phyloP scores from a whole-genome alignment of 192 early-diverging fungal species.

The Chytriomyces hyalinus region DNA sequence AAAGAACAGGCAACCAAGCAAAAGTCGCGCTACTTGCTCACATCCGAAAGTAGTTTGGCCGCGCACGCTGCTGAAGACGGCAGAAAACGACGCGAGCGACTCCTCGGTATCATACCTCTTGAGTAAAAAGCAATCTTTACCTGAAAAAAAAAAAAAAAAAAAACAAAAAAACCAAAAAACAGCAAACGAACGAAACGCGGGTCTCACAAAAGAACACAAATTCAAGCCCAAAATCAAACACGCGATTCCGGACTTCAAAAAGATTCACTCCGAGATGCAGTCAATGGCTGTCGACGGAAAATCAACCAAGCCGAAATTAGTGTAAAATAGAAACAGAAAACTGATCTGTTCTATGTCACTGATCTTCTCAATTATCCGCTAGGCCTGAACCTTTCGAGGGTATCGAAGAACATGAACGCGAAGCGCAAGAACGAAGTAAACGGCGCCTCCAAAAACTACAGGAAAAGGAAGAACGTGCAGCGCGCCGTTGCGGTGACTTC shows the following conservation, averaged over 20 bases:
- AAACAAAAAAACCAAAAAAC: neutral
- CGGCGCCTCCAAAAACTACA: neutral
- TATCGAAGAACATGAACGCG: constrained; percentile 20
- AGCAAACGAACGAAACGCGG: constrained; percentile 17
- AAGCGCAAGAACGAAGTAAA: constrained; percentile 12
- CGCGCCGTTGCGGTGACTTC: neutral
- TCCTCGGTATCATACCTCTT: constrained; percentile 15
- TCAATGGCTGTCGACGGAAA: constrained; percentile 13
- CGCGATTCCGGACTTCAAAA: constrained; percentile 25
- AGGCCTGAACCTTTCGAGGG: constrained; percentile 29
- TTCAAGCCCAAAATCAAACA: constrained; percentile 29
- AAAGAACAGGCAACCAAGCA: neutral
- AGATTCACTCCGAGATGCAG: constrained; percentile 11
- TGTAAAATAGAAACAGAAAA: neutral
- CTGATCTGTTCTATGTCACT: neutral
- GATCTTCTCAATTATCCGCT: neutral
- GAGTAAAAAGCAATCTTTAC: neutral
- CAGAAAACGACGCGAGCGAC: neutral
- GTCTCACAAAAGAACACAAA: constrained; percentile 15
- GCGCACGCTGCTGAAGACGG: constrained; percentile 33
- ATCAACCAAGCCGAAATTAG: constrained; percentile 9
- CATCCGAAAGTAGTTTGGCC: constrained; percentile 20
- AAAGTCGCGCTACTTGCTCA: constrained; percentile 3
- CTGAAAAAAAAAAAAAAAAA: neutral
- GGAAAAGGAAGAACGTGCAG: neutral